Base-by-base conservation (phyloP, 192 early-diverging fungal species). In the Linderina pennispora region DNA sequence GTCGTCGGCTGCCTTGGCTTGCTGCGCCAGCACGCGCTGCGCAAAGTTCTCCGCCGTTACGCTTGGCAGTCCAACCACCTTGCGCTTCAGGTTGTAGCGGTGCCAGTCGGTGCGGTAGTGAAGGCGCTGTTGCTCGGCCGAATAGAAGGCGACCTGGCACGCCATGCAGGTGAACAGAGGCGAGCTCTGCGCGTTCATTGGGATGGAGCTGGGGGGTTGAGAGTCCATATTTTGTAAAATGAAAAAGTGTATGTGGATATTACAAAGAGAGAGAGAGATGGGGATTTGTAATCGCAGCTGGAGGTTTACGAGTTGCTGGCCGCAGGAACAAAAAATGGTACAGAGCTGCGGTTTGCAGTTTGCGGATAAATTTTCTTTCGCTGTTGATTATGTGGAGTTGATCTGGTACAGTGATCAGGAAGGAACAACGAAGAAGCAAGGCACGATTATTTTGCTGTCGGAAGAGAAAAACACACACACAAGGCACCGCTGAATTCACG, bases 81-180 rank as follows among this genome's bases (percentile, higher is more conserved):
- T 94, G 51, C 95, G 84, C 77, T 98, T 98, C 20, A 98, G 66
- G 64, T 99, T 99, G 80, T 99, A 99, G 25, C 94, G 77, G 52
- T 99, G 97, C 95, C 97, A 99, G 77, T 99, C 93, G 23, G 87
- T 85, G 19, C 84, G 80, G 64, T 94, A 95, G 70, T 99, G 97
- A 23, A 81, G 80, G 28, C 97, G 74, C 74, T 99, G 97, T 53
- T 80, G 67, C 33, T 95, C 90, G 11, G 91, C 81, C 2, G 87
- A 77, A 52, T 81, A 62, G 70, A 99, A 99, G 7, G 90, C 90
- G 14, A 96, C 88, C 59, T 97, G 90, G 70, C 97, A 99, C 19
- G 89, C 75, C 20, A 91, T 74, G 53, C 89, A 91, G 21, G 89
- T 89, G 53, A 77, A 91, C 8, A 91, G 45, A 39, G 78, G 70